phyloP scores from a whole-genome alignment of 2,329 filamentous ascomycete species.

The Penicillium sp. region DNA sequence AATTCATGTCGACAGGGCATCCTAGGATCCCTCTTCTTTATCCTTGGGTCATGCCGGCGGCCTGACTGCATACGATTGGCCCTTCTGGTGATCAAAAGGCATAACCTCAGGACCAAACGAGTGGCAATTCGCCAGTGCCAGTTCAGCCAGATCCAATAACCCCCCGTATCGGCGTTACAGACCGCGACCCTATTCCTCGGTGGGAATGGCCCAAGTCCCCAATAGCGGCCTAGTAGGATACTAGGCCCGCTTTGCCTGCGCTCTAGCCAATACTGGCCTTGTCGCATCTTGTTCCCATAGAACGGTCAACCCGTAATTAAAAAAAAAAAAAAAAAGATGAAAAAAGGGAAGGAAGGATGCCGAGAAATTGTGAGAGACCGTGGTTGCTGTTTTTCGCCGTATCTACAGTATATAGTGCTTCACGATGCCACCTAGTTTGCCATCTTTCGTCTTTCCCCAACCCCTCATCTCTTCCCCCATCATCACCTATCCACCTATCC shows the following conservation, averaged over 20 bases:
- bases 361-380: not conserved
- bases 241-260: not conserved
- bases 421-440: slow-evolving; percentile 2
- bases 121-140: not conserved
- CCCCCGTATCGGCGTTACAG: not conserved
- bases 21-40: not conserved
- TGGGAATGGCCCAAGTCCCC: not conserved
- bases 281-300: slow-evolving; percentile 5
- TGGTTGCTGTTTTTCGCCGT: not conserved
- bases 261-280: not conserved
- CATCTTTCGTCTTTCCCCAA: slow-evolving; percentile 3
- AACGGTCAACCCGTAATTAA: slow-evolving; percentile 5
- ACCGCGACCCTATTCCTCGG: not conserved
- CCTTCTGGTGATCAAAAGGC: not conserved
- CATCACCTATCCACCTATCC: not conserved
- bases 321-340: slow-evolving; percentile 2
- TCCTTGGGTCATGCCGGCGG: not conserved
- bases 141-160: not conserved
- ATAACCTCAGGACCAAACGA: not conserved
- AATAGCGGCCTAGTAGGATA: not conserved
- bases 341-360: not conserved
- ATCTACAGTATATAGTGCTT: slow-evolving; percentile 25
- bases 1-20: not conserved
- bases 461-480: not conserved
- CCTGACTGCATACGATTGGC: not conserved